A percentile compares a stretch with the other conserved stretches of the same genome.
Evolutionary conservation across 805 yeast species (phyloP).

Genomic region (Pichia nakasei): DNA sequence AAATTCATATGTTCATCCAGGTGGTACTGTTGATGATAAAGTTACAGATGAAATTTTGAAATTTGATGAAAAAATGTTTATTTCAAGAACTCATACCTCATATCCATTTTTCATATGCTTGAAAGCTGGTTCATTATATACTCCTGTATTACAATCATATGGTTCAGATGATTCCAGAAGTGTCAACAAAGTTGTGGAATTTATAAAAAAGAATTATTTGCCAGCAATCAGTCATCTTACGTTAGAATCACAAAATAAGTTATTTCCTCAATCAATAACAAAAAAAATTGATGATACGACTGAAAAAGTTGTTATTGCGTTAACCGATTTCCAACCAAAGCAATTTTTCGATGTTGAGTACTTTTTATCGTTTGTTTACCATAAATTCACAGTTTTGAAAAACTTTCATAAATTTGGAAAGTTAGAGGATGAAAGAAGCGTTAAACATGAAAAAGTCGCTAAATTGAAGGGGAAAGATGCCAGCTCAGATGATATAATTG

Average conservation of each 20-base stretch:
- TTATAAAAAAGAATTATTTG: slow-evolving; percentile 38
- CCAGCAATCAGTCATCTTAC: slow-evolving; percentile 50
- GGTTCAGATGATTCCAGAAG: slow-evolving; percentile 58
- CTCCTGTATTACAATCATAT: slow-evolving; percentile 49
- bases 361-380: slow-evolving; percentile 35
- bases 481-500: slow-evolving; percentile 34
- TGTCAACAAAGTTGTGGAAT: slow-evolving; percentile 36
- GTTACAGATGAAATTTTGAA: slow-evolving; percentile 11
- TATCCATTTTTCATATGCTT: slow-evolving; percentile 55
- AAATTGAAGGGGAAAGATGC: slow-evolving; percentile 37
- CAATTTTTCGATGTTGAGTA: slow-evolving; percentile 16
- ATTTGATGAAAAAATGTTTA: slow-evolving; percentile 38
- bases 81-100: slow-evolving; percentile 46
- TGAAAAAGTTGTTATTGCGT: slow-evolving; percentile 40
- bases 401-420: slow-evolving; percentile 30
- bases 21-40: slow-evolving; percentile 2
- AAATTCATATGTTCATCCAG: slow-evolving; percentile 32
- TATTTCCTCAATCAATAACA: slow-evolving; percentile 28
- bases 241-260: slow-evolving; percentile 25
- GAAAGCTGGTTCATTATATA: slow-evolving; percentile 45
- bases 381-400: slow-evolving; percentile 34
- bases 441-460: slow-evolving; percentile 37
- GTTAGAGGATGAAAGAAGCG: slow-evolving; percentile 21
- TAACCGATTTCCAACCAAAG: slow-evolving; percentile 34
- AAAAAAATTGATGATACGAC: slow-evolving; percentile 22